Base-by-base conservation (phyloP, 306 rosid genomes). In the Lotus japonicus region DNA sequence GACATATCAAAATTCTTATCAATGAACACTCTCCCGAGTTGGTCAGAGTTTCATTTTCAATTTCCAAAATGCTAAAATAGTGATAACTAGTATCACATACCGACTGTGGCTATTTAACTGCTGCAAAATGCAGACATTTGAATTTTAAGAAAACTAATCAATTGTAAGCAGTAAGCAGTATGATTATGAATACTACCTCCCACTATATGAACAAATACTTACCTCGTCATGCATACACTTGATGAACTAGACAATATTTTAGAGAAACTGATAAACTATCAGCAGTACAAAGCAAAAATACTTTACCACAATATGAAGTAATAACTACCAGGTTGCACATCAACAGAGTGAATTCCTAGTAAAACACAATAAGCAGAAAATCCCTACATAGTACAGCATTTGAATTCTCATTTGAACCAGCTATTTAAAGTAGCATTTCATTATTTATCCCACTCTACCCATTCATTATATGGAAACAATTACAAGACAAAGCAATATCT, bases 101-200 rank as follows among this genome's bases (percentile, higher is more conserved):
- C 23, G 49, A 5, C 13, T 38, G 52, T 52, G 59, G 44, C 36
- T 80, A 80, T 51, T 19, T 70, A 74, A 46, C 33, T 51, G 39
- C 46, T n/a, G 67, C 55, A 58, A 70, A 15, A 38, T 11, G 54
- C 54, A 45, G 35, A 19, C 43, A 74, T 18, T 58, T 41, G 14
- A 58, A 35, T 1, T 42, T 28, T 49, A 26, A 42, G 56, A 65
- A 39, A 71, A 57, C 36, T 65, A 11, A 50, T 41, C 9, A 31
- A 11, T 17, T 51, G 42, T 56, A 39, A 55, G 58, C 56, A 19
- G 31, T 55, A 33, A 55, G 59, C 43, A 58, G 38, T 64, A 57
- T 11, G 42, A 58, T 26, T 64, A 57, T 11, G 42, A 17, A 59
- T 54, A 65, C 42, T 66, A 50, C 38, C n/a, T 17, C 12, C 6